A percentile compares a stretch with the other conserved stretches of the same genome.
phyloP scores from a whole-genome alignment of 2,329 filamentous ascomycete species.

The Colletotrichum sidae region DNA sequence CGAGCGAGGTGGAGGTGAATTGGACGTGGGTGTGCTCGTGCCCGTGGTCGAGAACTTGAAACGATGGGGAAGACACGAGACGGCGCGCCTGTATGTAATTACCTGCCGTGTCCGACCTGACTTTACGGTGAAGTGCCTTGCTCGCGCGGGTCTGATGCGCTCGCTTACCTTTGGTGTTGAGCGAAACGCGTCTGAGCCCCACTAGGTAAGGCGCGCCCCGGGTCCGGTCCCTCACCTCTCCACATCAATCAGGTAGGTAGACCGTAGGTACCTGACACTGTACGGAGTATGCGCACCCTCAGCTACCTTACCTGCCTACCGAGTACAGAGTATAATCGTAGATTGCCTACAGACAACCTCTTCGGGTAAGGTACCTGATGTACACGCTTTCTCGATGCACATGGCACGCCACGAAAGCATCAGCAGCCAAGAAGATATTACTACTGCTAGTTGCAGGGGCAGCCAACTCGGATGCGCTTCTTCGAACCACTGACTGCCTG shows the following conservation, averaged over 20 bases:
- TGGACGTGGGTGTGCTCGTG: too few relatives aligned
- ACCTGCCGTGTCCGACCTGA: background rate
- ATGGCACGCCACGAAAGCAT: too few relatives aligned
- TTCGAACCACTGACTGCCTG: too few relatives aligned
- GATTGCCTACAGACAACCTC: too few relatives aligned
- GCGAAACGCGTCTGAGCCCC: constrained; percentile 31
- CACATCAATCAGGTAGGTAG: background rate
- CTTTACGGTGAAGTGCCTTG: constrained; percentile 12
- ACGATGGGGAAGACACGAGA: constrained; percentile 33
- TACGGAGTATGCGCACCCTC: too few relatives aligned
- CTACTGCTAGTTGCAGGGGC: too few relatives aligned
- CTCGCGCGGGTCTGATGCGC: constrained; percentile 17
- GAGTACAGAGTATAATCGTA: too few relatives aligned
- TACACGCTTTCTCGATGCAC: too few relatives aligned
- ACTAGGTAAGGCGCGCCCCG: constrained; percentile 1
- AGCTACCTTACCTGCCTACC: too few relatives aligned
- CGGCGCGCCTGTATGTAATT: constrained; percentile 31
- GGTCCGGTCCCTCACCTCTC: constrained; percentile 8
- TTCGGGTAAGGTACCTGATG: too few relatives aligned
- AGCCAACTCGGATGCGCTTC: too few relatives aligned
- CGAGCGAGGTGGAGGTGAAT: constrained; percentile 27
- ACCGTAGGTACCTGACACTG: background rate
- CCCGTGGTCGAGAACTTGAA: background rate
- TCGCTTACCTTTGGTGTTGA: constrained; percentile 33
- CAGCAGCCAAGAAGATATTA: too few relatives aligned